Percentiles rank a stretch among this genome's conserved stretches.
These are phyloP conservation scores for Alternaria dauci DNA, from an alignment of 2,329 filamentous ascomycete species.

Conservation along the genomic window DNA sequence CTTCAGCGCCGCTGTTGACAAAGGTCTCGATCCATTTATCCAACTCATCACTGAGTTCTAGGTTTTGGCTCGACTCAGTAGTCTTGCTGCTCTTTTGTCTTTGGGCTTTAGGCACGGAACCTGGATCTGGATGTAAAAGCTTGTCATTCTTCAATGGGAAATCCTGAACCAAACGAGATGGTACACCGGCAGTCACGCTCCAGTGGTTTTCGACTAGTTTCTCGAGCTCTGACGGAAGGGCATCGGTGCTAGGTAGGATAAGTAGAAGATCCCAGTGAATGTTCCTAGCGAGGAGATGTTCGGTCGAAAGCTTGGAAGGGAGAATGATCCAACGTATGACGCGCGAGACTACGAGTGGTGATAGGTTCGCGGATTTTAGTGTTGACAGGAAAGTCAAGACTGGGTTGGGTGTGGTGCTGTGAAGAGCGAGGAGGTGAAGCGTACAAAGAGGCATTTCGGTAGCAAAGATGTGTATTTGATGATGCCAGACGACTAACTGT, in stretches of 20 bases:
- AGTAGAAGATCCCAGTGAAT: slow-evolving; percentile 60
- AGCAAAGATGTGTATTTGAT: slow-evolving; percentile 9
- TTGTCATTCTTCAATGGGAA: slow-evolving; percentile 50
- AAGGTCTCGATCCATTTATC: slow-evolving; percentile 59
- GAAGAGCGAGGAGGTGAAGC: slow-evolving; percentile 57
- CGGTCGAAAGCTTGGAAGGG: slow-evolving; percentile 54
- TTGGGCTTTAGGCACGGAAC: slow-evolving; percentile 50
- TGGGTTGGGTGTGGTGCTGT: slow-evolving; percentile 42
- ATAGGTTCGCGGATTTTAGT: slow-evolving; percentile 45
- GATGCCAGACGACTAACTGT: background rate
- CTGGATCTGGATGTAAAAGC: slow-evolving; percentile 50
- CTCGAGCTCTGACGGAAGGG: slow-evolving; percentile 39
- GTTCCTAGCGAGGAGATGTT: slow-evolving; percentile 52
- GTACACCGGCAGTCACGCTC: slow-evolving; percentile 55
- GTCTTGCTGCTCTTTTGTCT: slow-evolving; percentile 16
- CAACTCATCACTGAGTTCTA: slow-evolving; percentile 64
- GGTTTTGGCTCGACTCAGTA: slow-evolving; percentile 38
- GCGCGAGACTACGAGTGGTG: slow-evolving; percentile 55
- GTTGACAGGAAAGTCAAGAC: slow-evolving; percentile 53
- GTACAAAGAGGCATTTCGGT: slow-evolving; percentile 60
- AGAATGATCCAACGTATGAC: slow-evolving; percentile 61
- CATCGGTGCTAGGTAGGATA: slow-evolving; percentile 47
- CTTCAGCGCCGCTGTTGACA: slow-evolving; percentile 17
- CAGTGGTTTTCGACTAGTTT: slow-evolving; percentile 43
- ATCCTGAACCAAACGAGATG: slow-evolving; percentile 51